Percentiles rank a stretch among this genome's conserved stretches.
phyloP scores from a whole-genome alignment of 108 stramenopile genomes.

The Mayamaea pseudoterrestris region DNA sequence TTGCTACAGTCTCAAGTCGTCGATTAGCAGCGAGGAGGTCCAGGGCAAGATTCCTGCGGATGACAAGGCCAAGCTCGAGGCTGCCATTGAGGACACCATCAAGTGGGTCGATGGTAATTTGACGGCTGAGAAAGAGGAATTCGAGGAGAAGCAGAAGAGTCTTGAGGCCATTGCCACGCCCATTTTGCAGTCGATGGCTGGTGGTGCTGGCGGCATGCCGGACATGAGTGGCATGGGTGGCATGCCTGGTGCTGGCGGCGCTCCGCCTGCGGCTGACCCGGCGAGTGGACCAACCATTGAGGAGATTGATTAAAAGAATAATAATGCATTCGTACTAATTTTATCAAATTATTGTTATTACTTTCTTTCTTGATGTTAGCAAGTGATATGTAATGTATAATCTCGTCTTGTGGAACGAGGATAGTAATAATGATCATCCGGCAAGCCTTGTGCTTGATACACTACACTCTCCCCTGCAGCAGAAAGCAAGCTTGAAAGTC shows the following conservation, averaged over 20 bases:
- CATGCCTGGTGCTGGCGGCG: constrained; percentile 56
- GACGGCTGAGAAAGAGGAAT: constrained; percentile 95
- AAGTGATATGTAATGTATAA: too few relatives aligned
- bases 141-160: constrained; percentile 95
- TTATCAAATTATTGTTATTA: too few relatives aligned
- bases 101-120: constrained; percentile 91
- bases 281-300: constrained; percentile 84
- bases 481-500: too few relatives aligned
- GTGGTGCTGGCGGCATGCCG: constrained; percentile 55
- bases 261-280: constrained; percentile 58
- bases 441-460: too few relatives aligned
- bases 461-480: too few relatives aligned
- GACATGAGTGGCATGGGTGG: constrained; percentile 14
- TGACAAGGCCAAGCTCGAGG: constrained; percentile 72
- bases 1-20: constrained; percentile 89
- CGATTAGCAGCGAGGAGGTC: constrained; percentile 82
- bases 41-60: constrained; percentile 66
- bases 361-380: too few relatives aligned
- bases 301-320: constrained; percentile 55
- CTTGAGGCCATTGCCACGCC: constrained; percentile 89
- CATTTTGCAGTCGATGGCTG: constrained; percentile 78
- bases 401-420: too few relatives aligned
- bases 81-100: constrained; percentile 84
- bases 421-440: too few relatives aligned
- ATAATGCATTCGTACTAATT: too few relatives aligned